Percentiles rank a stretch among this genome's conserved stretches.
Conservation (phyloP, 306 rosid species). For the Arachis stenosperma region DNA sequence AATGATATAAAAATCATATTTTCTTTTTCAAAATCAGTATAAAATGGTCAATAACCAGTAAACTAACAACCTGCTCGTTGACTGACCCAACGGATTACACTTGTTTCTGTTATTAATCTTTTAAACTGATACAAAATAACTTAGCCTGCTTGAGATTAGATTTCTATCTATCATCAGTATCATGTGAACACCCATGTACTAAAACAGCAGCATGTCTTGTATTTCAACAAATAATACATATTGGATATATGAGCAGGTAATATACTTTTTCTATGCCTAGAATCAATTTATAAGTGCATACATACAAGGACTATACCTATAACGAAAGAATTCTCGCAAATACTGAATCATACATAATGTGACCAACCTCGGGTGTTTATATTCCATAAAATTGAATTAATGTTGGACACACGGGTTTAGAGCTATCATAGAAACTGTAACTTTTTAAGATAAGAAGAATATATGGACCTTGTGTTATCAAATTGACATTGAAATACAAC, state of each 20-base stretch:
- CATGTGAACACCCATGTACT: too few relatives aligned
- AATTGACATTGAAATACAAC: slow-evolving; percentile 35
- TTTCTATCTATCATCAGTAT: too few relatives aligned
- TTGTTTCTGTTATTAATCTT: too few relatives aligned
- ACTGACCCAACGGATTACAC: too few relatives aligned
- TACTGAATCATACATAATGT: neutral
- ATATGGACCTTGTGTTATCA: slow-evolving; percentile 26
- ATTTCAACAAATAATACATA: neutral
- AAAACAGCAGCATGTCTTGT: too few relatives aligned
- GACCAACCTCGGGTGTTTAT: neutral
- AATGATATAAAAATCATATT: too few relatives aligned
- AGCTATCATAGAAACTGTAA: slow-evolving; percentile 22
- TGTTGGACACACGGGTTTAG: slow-evolving; percentile 12
- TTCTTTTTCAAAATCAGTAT: too few relatives aligned
- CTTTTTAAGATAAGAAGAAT: slow-evolving; percentile 6
- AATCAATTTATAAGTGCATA: neutral
- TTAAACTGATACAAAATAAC: too few relatives aligned
- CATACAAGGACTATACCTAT: neutral
- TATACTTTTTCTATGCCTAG: neutral
- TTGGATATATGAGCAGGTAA: too few relatives aligned
- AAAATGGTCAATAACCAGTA: too few relatives aligned
- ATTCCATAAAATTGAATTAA: slow-evolving; percentile 1
- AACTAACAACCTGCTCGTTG: too few relatives aligned
- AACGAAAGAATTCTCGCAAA: neutral
- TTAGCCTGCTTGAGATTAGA: too few relatives aligned